These are phyloP conservation scores for Talaromyces funiculosus DNA, from an alignment of 2,329 filamentous ascomycete genomes.

Conservation along the genomic window DNA sequence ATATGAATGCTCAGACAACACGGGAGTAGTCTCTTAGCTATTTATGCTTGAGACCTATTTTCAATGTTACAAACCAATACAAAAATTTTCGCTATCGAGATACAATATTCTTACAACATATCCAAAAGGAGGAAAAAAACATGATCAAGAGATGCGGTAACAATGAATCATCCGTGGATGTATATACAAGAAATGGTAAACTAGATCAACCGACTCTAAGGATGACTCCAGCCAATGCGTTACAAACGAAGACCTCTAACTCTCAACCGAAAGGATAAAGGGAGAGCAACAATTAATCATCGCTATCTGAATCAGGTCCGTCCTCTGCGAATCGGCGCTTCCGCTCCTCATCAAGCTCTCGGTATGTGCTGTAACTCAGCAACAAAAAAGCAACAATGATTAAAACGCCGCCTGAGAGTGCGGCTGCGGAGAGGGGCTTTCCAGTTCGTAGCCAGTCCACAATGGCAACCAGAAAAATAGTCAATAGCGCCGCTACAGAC, in stretches of 20 bases:
- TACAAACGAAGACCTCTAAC: not conserved
- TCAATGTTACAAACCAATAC: not conserved
- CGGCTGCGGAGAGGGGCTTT: constrained; percentile 65
- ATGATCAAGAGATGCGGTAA: not conserved
- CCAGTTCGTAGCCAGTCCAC: constrained; percentile 85
- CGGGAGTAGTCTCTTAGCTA: not conserved
- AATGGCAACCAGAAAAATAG: constrained; percentile 92
- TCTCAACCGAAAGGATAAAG: not conserved
- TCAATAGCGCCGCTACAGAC: constrained; percentile 86
- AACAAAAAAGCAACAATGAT: constrained; percentile 87
- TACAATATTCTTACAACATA: not conserved
- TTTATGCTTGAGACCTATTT: not conserved
- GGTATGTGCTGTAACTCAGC: constrained; percentile 84
- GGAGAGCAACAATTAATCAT: constrained; percentile 26
- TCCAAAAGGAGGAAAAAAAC: not conserved
- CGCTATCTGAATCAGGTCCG: constrained; percentile 38
- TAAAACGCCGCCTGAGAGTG: constrained; percentile 73
- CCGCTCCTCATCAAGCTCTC: constrained; percentile 83
- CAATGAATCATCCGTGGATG: not conserved
- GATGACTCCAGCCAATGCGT: constrained; percentile 9
- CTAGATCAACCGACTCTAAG: not conserved
- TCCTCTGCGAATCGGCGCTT: constrained; percentile 49
- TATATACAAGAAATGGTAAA: not conserved
- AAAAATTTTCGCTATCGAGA: not conserved
- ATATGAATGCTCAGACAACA: not conserved